Evolutionary conservation across 176 grass and related monocot genomes (phyloP), one percentile per base, ranked within the genome.

Genomic region (Secale cereale): DNA sequence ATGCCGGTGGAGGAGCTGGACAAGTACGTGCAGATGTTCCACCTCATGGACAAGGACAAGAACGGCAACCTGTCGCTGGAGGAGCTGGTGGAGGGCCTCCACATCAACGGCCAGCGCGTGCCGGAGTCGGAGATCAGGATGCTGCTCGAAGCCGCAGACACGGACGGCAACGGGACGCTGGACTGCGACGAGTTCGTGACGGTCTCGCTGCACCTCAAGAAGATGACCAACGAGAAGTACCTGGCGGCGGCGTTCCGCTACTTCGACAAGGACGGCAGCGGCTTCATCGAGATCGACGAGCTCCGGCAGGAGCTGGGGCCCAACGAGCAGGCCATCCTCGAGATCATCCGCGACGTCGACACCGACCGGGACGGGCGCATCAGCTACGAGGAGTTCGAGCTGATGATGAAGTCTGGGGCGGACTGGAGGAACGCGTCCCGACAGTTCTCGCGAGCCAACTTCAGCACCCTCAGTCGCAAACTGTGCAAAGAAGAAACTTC

Each of bases 121-220:
- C 84, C 89, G 3, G 95, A 98, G 65, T 43, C 83, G 0, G 92
- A 95, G 78, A 88, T 95, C 80, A 67, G 90, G 87, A 98, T 98
- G 92, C 82, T 98, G 5, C 50, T 98, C 31, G 95, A 95, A 79
- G 92, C 95, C n/a, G 90, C 93, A 1, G 95, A 98, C 87, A 85
- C 90, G 26, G 91, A 93, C 74, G 92, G 95, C 12, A 93, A 95
- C 59, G 92, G 95, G 9, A 93, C 89, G 41, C 85, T 98, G 37
- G 91, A 98, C 77, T 93, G 93, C 70, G 95, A 95, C 22, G 95
- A 98, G 87, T 95, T 98, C 85, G 91, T 95, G 33, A 92, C 95
- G 7, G 89, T 98, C 80, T 93, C 95, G 10, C 64, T 98, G 63
- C 95, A 98, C 87, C 85, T 98, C 6, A 95, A 90, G 86, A 95